Evolutionary conservation across 164 flowering plant species (phyloP).

Genomic region (Berberis thunbergii): DNA sequence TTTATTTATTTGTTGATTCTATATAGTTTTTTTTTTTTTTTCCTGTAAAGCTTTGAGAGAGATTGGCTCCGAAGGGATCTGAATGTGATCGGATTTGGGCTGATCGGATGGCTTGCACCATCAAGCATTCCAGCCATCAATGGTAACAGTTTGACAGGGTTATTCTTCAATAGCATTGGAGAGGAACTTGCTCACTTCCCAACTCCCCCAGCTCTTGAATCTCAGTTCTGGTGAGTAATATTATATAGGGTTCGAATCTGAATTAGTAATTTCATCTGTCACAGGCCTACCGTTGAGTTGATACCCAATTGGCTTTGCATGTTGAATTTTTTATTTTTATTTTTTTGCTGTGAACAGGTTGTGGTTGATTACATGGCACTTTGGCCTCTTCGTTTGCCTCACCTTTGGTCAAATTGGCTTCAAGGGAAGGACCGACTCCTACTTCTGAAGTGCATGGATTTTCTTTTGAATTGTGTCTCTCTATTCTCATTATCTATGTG

Average conservation of each 20-base stretch:
- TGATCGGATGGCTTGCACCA: conserved; percentile 95
- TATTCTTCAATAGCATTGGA: conserved; percentile 90
- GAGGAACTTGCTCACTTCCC: conserved; percentile 87
- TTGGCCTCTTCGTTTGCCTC: conserved; percentile 74
- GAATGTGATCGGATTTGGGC: conserved; percentile 85
- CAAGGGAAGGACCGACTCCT: conserved; percentile 87
- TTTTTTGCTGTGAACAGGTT: conserved; percentile 35
- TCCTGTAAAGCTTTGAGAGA: conserved; percentile 48
- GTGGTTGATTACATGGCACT: conserved; percentile 83
- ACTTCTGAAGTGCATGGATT: conserved; percentile 27
- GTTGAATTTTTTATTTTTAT: background rate
- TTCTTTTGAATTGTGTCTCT: background rate
- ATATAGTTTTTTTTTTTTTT: background rate
- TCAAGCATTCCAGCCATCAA: conserved; percentile 79
- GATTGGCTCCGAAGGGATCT: conserved; percentile 79
- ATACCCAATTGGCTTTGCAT: background rate
- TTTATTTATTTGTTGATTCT: background rate
- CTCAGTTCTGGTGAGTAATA: conserved; percentile 63
- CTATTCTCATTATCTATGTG: too few species aligned
- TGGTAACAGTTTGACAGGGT: conserved; percentile 85
- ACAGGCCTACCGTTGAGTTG: background rate
- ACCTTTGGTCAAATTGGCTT: conserved; percentile 96
- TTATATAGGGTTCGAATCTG: background rate
- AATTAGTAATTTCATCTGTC: background rate
- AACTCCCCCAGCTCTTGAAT: conserved; percentile 65